These are phyloP conservation scores for Podaxis rugospora DNA, from an alignment of 768 basidiomycete genomes.

Conservation along the genomic window DNA sequence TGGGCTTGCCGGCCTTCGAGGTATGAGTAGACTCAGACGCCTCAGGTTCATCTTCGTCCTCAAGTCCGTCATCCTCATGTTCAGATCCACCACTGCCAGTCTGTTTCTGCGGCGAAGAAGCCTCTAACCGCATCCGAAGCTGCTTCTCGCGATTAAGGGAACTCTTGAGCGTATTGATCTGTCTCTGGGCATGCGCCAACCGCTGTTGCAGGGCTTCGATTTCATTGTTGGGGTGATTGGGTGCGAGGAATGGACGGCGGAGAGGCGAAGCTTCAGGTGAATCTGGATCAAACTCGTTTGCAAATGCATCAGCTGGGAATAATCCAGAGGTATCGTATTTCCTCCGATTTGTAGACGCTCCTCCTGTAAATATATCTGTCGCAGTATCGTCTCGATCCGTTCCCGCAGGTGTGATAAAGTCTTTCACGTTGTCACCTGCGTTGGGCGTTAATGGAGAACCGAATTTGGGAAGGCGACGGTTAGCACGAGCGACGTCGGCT, in stretches of 20 bases:
- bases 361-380: conserved; percentile 61
- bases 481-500: conserved; percentile 64
- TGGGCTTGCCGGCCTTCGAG: conserved; percentile 23
- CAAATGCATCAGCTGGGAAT: conserved; percentile 37
- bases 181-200: conserved; percentile 82
- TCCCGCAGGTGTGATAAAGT: conserved; percentile 55
- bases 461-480: conserved; percentile 55
- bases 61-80: conserved; percentile 22
- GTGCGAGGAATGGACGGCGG: conserved; percentile 54
- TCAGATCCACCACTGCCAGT: conserved; percentile 30
- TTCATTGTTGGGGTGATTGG: conserved; percentile 75
- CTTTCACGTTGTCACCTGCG: conserved; percentile 24
- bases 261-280: conserved; percentile 59
- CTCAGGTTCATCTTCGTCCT: conserved; percentile 32
- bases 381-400: conserved; percentile 48
- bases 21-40: conserved; percentile 39
- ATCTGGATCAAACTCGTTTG: conserved; percentile 40
- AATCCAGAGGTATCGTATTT: conserved; percentile 40
- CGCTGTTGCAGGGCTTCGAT: conserved; percentile 78
- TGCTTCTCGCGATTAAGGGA: conserved; percentile 82
- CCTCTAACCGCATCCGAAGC: conserved; percentile 46
- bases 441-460: conserved; percentile 75
- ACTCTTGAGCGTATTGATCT: conserved; percentile 77
- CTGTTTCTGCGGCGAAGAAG: conserved; percentile 19
- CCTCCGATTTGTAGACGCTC: conserved; percentile 60